phyloP scores from a whole-genome alignment of 1,284 basidiomycete species.

The Hymenochaete sp. region DNA sequence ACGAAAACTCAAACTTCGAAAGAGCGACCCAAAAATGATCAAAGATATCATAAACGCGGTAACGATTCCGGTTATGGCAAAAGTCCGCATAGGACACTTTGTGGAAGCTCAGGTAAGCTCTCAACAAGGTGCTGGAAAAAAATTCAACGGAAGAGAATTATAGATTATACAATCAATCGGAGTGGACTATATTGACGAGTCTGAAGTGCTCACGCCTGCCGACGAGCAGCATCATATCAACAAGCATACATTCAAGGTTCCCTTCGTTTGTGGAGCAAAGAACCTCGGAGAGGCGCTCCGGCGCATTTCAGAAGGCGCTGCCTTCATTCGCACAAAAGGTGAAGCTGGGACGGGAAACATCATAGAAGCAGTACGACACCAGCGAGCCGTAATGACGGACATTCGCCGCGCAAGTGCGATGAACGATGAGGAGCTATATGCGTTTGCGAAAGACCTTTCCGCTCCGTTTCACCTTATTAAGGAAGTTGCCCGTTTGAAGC shows the following conservation, averaged over 20 bases:
- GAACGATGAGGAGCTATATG: conserved; percentile 94
- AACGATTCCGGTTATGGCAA: conserved; percentile 90
- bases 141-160: neutral
- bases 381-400: conserved; percentile 75
- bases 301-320: conserved; percentile 94
- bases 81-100: conserved; percentile 94
- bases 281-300: conserved; percentile 89
- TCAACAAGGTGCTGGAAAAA: neutral
- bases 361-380: conserved; percentile 93
- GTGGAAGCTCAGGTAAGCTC: conserved; percentile 79
- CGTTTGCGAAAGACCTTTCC: conserved; percentile 87
- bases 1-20: too few species aligned
- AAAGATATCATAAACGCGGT: conserved; percentile 90
- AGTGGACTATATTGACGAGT: conserved; percentile 98
- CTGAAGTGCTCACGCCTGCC: conserved; percentile 93
- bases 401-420: conserved; percentile 82
- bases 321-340: conserved; percentile 96
- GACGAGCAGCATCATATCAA: conserved; percentile 83
- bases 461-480: conserved; percentile 98
- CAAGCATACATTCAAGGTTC: conserved; percentile 88
- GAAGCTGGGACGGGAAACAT: conserved; percentile 98
- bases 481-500: conserved; percentile 90
- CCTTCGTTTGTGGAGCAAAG: conserved; percentile 75
- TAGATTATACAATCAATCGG: conserved; percentile 91
- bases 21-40: conserved; percentile 96